A percentile compares a stretch with the other conserved stretches of the same genome.
phyloP scores from a whole-genome alignment of 106 monocot species.

The Allium fistulosum region DNA sequence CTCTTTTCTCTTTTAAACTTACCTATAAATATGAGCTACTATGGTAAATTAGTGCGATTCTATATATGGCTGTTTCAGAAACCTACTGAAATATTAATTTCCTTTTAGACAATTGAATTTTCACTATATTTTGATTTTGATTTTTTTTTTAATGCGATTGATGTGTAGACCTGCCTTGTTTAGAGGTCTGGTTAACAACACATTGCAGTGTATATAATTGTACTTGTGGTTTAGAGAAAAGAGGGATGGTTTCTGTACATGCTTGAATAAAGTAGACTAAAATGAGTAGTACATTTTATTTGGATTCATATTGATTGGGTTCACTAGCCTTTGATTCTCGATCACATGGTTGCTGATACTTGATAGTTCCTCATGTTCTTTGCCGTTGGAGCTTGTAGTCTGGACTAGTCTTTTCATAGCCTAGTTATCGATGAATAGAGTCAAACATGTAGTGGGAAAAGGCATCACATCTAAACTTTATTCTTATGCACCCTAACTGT shows the following conservation, averaged over 20 bases:
- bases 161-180: too few species aligned
- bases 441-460: too few species aligned
- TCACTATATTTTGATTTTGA: too few species aligned
- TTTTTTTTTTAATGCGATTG: too few species aligned
- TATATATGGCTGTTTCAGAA: too few species aligned
- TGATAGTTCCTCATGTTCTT: neutral
- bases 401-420: neutral
- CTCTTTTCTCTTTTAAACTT: neutral
- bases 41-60: too few species aligned
- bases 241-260: neutral
- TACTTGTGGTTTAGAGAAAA: neutral
- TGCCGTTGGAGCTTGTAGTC: neutral
- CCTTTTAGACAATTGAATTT: too few species aligned
- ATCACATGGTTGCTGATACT: neutral
- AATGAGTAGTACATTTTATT: neutral
- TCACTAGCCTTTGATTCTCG: constrained; percentile 2
- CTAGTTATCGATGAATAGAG: neutral
- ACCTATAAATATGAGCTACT: neutral
- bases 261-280: neutral
- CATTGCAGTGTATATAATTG: neutral
- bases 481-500: too few species aligned
- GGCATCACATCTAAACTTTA: too few species aligned
- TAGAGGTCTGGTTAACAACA: too few species aligned
- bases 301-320: neutral
- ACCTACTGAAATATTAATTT: too few species aligned